Evolutionary conservation across 2,329 filamentous ascomycete species (phyloP).

Genomic region (Aspergillus clavatus): DNA sequence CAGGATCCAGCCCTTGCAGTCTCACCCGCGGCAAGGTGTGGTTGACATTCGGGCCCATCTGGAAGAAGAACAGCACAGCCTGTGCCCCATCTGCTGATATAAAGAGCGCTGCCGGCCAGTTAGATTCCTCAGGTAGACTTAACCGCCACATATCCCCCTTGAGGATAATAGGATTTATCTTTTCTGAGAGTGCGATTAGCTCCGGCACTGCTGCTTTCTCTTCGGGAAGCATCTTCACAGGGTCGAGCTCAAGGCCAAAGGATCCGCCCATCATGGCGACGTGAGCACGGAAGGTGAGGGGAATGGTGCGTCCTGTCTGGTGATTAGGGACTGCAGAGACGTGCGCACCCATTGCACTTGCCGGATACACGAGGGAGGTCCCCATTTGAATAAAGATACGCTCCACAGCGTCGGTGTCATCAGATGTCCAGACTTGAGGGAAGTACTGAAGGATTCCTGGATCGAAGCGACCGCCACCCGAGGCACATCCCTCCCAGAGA

Average conservation of each 20-base stretch:
- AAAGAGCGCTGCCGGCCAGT: conserved; percentile 60
- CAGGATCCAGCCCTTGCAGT: conserved; percentile 54
- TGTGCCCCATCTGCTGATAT: conserved; percentile 48
- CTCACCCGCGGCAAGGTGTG: conserved; percentile 51
- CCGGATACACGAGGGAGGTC: conserved; percentile 59
- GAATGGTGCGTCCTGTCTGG: conserved; percentile 51
- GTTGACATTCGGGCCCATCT: conserved; percentile 51
- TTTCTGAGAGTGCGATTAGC: conserved; percentile 52
- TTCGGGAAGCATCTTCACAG: conserved; percentile 46
- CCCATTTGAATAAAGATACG: conserved; percentile 61
- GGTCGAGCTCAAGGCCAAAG: conserved; percentile 62
- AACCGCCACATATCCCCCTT: conserved; percentile 58
- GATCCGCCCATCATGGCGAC: conserved; percentile 66
- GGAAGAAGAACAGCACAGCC: conserved; percentile 58
- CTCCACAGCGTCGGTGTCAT: conserved; percentile 60
- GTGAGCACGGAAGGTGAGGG: conserved; percentile 58
- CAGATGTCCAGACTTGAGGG: conserved; percentile 62
- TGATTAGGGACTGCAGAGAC: conserved; percentile 58
- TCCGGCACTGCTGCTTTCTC: conserved; percentile 52
- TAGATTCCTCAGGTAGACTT: conserved; percentile 53
- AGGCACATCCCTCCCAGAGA: conserved; percentile 63
- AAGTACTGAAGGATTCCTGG: conserved; percentile 60
- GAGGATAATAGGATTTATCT: conserved; percentile 57
- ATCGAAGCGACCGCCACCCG: conserved; percentile 61
- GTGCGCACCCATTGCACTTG: conserved; percentile 62